Percentiles rank a stretch among this genome's conserved stretches.
Conservation (phyloP, 257 asterid species). For the Apocynum venetum region DNA sequence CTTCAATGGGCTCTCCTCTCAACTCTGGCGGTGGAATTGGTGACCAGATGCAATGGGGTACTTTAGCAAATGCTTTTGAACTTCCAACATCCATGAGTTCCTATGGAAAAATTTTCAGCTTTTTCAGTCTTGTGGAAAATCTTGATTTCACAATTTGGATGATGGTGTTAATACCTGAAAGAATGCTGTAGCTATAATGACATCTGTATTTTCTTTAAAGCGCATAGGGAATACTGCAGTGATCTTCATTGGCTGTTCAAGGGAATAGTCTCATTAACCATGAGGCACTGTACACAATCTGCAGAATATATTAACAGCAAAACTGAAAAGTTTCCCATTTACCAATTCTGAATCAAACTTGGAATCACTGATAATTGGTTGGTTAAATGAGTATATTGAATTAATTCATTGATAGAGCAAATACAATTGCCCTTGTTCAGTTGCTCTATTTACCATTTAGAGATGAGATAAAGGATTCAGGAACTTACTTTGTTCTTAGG, state of each 20-base stretch:
- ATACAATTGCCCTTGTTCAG: not conserved
- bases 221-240: conserved; percentile 90
- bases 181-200: conserved; percentile 67
- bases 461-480: not conserved
- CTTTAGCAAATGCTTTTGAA: conserved; percentile 47
- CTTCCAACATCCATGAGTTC: conserved; percentile 77
- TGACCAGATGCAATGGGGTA: conserved; percentile 88
- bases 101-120: conserved; percentile 26
- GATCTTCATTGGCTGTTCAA: conserved; percentile 59
- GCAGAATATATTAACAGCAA: not conserved
- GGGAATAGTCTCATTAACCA: conserved; percentile 6
- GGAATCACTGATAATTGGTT: not conserved
- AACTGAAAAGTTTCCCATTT: not conserved
- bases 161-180: conserved; percentile 54
- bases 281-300: not conserved
- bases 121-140: not conserved
- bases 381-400: not conserved
- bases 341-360: not conserved
- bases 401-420: not conserved
- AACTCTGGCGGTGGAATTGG: conserved; percentile 79
- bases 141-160: not conserved
- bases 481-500: not conserved
- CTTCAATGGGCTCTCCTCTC: conserved; percentile 84
- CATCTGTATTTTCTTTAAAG: conserved; percentile 66
- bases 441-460: not conserved